Evolutionary conservation across 2,329 filamentous ascomycete species (phyloP).

Genomic region (Botrytis squamosa): DNA sequence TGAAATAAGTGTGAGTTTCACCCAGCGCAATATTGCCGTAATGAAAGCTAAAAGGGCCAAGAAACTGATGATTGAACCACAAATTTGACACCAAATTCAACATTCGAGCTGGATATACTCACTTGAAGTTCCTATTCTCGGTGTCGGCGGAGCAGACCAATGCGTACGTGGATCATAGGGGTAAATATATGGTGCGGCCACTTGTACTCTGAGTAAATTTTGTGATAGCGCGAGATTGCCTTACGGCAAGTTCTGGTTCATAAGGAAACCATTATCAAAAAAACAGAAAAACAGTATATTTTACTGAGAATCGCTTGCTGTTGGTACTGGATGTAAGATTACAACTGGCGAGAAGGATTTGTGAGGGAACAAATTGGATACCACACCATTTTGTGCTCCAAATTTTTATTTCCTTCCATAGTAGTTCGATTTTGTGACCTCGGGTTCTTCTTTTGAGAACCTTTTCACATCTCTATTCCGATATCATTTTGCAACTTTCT

Average conservation of each 20-base stretch:
- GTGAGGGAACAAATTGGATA: not conserved
- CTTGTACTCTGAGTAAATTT: not conserved
- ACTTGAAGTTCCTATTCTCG: not conserved
- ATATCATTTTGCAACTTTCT: not conserved
- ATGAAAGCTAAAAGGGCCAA: not conserved
- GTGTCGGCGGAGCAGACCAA: not conserved
- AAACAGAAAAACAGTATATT: too few species aligned
- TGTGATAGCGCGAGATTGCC: not conserved
- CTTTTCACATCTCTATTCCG: not conserved
- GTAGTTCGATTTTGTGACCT: not conserved
- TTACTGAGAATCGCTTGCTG: too few species aligned
- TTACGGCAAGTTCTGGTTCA: not conserved
- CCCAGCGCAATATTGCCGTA: not conserved
- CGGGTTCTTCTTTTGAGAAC: not conserved
- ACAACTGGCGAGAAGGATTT: too few species aligned
- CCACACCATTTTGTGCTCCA: not conserved
- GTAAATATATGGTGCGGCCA: not conserved
- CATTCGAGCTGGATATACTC: not conserved
- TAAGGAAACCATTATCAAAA: too few species aligned
- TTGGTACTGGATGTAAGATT: too few species aligned
- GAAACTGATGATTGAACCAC: not conserved
- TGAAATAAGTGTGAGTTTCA: not conserved
- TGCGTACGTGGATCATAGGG: not conserved
- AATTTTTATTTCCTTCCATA: not conserved
- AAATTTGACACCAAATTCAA: not conserved